Base-by-base conservation (phyloP, 2,329 filamentous ascomycete species). In the Colletotrichum brevisporum region DNA sequence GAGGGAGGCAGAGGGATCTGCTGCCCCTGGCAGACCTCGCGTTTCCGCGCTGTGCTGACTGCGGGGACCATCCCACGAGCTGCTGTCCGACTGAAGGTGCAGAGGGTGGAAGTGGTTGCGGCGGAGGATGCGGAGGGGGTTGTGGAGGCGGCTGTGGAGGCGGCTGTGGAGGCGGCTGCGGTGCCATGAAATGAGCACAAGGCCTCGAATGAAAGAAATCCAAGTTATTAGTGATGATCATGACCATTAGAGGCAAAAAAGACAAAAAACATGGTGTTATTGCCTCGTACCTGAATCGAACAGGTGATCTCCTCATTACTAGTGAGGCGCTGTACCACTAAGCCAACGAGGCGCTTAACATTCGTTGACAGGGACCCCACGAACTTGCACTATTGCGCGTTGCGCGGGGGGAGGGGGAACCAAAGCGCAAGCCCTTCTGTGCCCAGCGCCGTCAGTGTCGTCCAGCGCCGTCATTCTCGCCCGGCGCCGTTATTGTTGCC, bases 291-390 rank as follows among this genome's bases (percentile, higher is more conserved):
- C 61, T 52, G 66, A 69, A 69, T 69, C 66, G 66, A 69, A 69
- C 66, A 52, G 61, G 53, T 51, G 66, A 69, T 69, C 66, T 69
- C 55, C 65, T 68, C 65, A 68, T 68, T 68, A 68, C 65, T 68
- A 68, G 65, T 68, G 65, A 68, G 65, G 54, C 65, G 66, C 66
- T 69, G 51, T 69, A 69, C 66, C 66, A 69, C 66, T 69, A 54
- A 69, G 66, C 66, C 66, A 69, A 69, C 66, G 56, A 69, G 66
- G 51, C 60, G 15, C 8, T 6, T 50, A 6, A 41, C 54, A 4
- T 2, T 36, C 15, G 43, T 21, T 52, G 18, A 31, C 12, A 24
- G 0, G 0, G 1, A 0, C 0, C 2, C 3, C 10, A n/a, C 12
- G 10, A 39, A 24, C 1, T 36, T 18, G 13, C 1, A 4, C 13